Evolutionary conservation across 2,329 filamentous ascomycete species (phyloP).

Genomic region (Tolypocladium inflatum): DNA sequence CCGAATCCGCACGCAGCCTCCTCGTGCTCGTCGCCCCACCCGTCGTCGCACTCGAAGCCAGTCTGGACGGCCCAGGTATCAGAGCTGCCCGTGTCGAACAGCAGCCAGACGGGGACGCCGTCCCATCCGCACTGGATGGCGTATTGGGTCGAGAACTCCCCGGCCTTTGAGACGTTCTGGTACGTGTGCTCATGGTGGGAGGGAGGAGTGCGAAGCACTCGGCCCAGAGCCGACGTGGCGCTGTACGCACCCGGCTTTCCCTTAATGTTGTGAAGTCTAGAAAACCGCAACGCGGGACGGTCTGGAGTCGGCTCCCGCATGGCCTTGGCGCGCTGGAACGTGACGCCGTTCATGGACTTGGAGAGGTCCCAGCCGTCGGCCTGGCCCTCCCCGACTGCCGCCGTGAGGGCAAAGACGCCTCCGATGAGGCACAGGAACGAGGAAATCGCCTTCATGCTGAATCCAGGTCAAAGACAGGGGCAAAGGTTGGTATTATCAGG

Average conservation of each 20-base stretch:
- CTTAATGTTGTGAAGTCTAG: slow-evolving; percentile 22
- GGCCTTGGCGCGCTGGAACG: slow-evolving; percentile 24
- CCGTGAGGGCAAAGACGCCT: slow-evolving; percentile 1
- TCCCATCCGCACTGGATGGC: slow-evolving; percentile 31
- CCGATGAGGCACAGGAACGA: slow-evolving; percentile 5
- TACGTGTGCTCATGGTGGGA: slow-evolving; percentile 12
- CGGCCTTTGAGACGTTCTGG: slow-evolving; percentile 29
- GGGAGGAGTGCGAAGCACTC: slow-evolving; percentile 9
- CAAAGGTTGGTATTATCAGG: too few relatives aligned
- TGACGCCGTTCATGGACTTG: slow-evolving; percentile 26
- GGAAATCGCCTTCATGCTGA: background rate
- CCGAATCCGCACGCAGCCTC: slow-evolving; percentile 32
- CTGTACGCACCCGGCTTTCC: slow-evolving; percentile 12
- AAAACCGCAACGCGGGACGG: slow-evolving; percentile 17
- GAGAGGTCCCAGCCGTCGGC: slow-evolving; percentile 20
- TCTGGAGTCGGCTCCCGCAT: slow-evolving; percentile 16
- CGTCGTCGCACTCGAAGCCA: slow-evolving; percentile 32
- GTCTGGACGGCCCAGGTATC: slow-evolving; percentile 38
- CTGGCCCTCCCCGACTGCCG: background rate
- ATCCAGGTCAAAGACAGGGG: background rate
- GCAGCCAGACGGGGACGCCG: slow-evolving; percentile 25
- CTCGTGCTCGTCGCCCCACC: slow-evolving; percentile 17
- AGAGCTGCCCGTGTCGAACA: slow-evolving; percentile 41
- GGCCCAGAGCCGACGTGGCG: slow-evolving; percentile 18
- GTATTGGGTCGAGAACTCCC: slow-evolving; percentile 30